Conservation (phyloP, 108 stramenopile species). For the Pseudonitzschia multiseries region DNA sequence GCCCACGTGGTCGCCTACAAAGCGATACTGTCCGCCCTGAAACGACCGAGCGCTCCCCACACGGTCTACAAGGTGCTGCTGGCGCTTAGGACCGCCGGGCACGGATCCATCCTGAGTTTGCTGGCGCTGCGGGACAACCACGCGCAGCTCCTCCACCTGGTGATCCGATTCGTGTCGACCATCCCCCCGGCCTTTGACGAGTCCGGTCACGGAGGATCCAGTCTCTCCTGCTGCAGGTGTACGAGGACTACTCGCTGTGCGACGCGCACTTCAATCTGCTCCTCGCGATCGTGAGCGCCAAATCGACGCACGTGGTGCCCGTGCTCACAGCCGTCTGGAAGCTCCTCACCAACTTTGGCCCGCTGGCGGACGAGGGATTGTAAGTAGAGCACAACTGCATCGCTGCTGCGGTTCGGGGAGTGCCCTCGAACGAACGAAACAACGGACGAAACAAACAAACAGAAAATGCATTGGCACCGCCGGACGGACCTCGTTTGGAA, state of each 20-base stretch:
- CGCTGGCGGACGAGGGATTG: conserved; percentile 14
- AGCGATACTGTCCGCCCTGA: conserved; percentile 45
- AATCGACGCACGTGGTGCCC: conserved; percentile 39
- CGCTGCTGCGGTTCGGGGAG: too few species aligned
- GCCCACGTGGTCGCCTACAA: conserved; percentile 32
- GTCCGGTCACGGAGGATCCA: neutral
- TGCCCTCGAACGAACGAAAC: neutral
- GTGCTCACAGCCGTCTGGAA: conserved; percentile 48
- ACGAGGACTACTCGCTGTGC: conserved; percentile 32
- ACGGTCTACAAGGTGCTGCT: conserved; percentile 40
- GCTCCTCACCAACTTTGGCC: conserved; percentile 26
- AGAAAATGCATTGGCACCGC: too few species aligned
- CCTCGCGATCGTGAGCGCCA: conserved; percentile 60
- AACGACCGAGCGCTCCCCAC: conserved; percentile 38
- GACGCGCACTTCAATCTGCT: conserved; percentile 62
- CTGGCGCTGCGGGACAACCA: conserved; percentile 40
- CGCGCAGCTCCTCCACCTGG: conserved; percentile 43
- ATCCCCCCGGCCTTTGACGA: conserved; percentile 10
- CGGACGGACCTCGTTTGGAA: neutral
- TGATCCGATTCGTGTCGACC: conserved; percentile 53
- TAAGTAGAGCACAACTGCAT: conserved; percentile 15
- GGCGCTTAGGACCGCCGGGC: conserved; percentile 51
- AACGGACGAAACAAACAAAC: neutral
- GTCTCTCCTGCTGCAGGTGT: conserved; percentile 13
- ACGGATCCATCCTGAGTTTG: conserved; percentile 41